phyloP scores from a whole-genome alignment of 2,329 filamentous ascomycete genomes.

The Metarhizium sp. region DNA sequence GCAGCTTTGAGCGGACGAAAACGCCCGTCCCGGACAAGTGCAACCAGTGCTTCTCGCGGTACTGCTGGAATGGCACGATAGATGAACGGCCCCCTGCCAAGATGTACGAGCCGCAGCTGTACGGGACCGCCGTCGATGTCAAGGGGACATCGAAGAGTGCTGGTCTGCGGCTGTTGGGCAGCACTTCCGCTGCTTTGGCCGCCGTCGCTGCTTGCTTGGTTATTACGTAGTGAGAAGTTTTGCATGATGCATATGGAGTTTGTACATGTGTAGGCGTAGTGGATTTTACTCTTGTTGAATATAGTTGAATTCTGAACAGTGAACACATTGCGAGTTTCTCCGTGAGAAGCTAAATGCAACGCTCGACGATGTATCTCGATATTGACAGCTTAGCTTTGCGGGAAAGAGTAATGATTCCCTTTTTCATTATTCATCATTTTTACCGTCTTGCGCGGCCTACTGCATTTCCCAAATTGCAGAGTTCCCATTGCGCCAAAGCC shows the following conservation, averaged over 20 bases:
- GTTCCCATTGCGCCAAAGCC: no score
- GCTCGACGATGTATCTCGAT: no score
- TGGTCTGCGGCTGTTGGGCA: neutral
- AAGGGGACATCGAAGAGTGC: neutral
- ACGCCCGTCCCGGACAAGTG: slow-evolving; percentile 64
- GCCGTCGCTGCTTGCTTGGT: neutral
- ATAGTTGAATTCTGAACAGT: no score
- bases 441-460: no score
- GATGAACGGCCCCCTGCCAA: slow-evolving; percentile 12
- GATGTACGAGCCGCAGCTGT: neutral
- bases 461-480: no score
- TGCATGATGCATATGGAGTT: neutral
- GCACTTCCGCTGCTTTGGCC: neutral
- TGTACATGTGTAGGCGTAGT: neutral
- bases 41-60: slow-evolving; percentile 62
- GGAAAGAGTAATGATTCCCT: no score
- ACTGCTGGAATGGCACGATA: slow-evolving; percentile 84
- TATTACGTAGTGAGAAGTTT: neutral
- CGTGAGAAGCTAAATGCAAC: no score
- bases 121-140: neutral
- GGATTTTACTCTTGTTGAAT: no score
- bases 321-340: no score
- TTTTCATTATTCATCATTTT: no score
- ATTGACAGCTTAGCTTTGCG: no score
- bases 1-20: slow-evolving; percentile 63